Conservation (phyloP, 345 rosid species). For the Triadica sebifera region DNA sequence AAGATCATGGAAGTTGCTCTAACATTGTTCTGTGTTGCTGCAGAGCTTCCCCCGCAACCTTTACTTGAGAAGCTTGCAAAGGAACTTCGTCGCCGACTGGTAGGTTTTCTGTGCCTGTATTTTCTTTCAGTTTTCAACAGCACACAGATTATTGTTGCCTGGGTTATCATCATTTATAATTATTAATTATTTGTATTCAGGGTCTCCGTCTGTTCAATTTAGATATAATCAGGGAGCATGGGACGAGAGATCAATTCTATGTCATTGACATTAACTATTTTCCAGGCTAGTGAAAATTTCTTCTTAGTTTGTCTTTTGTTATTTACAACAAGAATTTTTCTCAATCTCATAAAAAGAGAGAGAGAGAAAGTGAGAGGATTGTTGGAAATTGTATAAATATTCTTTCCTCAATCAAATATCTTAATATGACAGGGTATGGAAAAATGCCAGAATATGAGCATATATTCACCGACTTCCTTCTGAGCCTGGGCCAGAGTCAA, state of each 20-base stretch:
- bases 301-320: background rate
- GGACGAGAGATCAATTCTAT: conserved; percentile 60
- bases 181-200: conserved; percentile 28
- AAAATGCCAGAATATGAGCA: conserved; percentile 86
- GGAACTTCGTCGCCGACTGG: conserved; percentile 68
- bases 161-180: background rate
- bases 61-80: conserved; percentile 73
- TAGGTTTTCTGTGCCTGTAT: conserved; percentile 13
- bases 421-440: conserved; percentile 57
- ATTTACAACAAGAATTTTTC: background rate
- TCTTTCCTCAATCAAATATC: background rate
- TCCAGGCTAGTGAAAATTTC: conserved; percentile 49
- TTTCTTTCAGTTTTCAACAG: background rate
- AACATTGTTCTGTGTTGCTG: conserved; percentile 17
- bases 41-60: conserved; percentile 81
- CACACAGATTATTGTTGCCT: no score
- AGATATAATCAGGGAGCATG: conserved; percentile 76
- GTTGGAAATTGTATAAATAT: background rate
- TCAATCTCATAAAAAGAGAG: background rate
- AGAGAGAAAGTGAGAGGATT: background rate
- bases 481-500: conserved; percentile 55
- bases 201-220: conserved; percentile 76
- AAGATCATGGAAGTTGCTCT: background rate
- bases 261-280: conserved; percentile 85
- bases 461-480: conserved; percentile 68